Evolutionary conservation across 768 basidiomycete species (phyloP).

Genomic region (Boletus coccyginus): DNA sequence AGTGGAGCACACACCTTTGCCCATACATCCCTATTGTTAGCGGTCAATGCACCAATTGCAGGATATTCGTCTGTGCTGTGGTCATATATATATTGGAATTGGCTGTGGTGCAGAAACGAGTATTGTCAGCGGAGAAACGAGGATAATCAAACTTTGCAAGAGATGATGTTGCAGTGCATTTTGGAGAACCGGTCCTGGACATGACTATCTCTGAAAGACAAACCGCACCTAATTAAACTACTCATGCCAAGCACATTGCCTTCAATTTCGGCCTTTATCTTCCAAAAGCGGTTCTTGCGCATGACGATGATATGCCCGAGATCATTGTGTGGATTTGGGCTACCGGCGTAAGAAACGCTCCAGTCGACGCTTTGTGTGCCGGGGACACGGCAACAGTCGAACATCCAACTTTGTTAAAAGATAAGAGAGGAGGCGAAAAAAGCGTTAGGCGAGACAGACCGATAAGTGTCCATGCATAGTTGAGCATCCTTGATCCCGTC

Average conservation of each 20-base stretch:
- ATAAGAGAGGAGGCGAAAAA: not conserved
- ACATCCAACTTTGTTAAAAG: constrained; percentile 72
- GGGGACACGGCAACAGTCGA: constrained; percentile 83
- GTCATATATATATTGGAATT: constrained; percentile 70
- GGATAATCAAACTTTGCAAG: not conserved
- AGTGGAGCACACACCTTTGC: constrained; percentile 55
- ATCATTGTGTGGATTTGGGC: constrained; percentile 29
- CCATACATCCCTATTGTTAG: constrained; percentile 85
- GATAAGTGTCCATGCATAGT: constrained; percentile 85
- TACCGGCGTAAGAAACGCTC: constrained; percentile 66
- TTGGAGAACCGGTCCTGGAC: not conserved
- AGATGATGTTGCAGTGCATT: not conserved
- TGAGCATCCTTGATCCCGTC: constrained; percentile 68
- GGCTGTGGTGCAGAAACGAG: constrained; percentile 40
- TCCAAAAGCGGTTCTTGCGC: constrained; percentile 85
- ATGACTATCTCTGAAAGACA: not conserved
- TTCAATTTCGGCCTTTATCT: constrained; percentile 56
- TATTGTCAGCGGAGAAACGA: not conserved
- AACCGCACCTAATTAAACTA: constrained; percentile 60
- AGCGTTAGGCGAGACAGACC: constrained; percentile 39
- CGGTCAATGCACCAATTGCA: constrained; percentile 73
- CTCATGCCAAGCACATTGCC: constrained; percentile 59
- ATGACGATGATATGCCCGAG: constrained; percentile 82
- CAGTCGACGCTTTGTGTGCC: constrained; percentile 74
- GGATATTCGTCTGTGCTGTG: constrained; percentile 62